Base-by-base conservation (phyloP, 306 rosid genomes). In the Cucurbita moschata region DNA sequence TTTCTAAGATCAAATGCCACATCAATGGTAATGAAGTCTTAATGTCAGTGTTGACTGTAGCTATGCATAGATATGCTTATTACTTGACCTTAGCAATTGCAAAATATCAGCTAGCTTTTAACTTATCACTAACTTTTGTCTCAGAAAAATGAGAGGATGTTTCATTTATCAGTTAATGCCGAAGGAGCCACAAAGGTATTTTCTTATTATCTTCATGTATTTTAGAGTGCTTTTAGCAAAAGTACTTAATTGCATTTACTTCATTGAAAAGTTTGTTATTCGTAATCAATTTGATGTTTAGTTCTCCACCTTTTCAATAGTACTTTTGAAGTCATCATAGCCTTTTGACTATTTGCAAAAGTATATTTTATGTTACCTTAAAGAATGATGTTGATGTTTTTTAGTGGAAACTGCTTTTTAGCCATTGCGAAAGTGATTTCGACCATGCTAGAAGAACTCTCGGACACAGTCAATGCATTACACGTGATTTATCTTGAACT, bases 161-260 rank as follows among this genome's bases (percentile, higher is more conserved):
- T 93, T 82, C 83, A 76, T 68, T 74, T 93, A 67, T 85, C 96
- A 18, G 89, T 93, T 74, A 87, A 86, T 84, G 97, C 97, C 18
- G 98, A 93, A 77, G 98, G 97, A 78, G 94, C 98, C 77, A 93
- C 90, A 37, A 93, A 93, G 97, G 98, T 90, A 77, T 65, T 67
- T 70, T 62, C 70, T 74, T 56, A 55, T 77, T n/a, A 62, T 72
- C 79, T 75, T 39, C 75, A 16, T 38, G 69, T 38, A 47, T 62
- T 62, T 39, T 3, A 3, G 14, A 37, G 21, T 16, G 12, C 23
- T 59, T 59, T 53, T 53, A 2, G 11, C 4, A 13, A 13, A 30
- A 59, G 7, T 6, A 11, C 42, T 59, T 59, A 12, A 26, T 21
- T 59, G 7, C 18, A 11, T 26, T 23, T 26, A 12, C 65, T 59